These are phyloP conservation scores for Tubosaeta sp. DNA, from an alignment of 768 basidiomycete genomes.

Conservation along the genomic window DNA sequence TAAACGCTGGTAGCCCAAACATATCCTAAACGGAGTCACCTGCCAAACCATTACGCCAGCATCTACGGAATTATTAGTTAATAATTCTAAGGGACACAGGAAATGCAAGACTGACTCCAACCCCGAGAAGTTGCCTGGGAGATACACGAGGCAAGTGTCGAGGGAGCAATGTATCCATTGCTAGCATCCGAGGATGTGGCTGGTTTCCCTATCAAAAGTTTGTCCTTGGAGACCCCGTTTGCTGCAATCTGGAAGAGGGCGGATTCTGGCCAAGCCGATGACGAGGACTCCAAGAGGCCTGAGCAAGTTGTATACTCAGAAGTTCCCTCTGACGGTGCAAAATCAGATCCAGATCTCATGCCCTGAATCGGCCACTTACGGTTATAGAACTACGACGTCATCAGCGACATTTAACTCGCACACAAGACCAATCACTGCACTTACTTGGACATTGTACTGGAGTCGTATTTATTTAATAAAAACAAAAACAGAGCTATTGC, in stretches of 20 bases:
- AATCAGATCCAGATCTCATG: not conserved
- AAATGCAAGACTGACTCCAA: constrained; percentile 51
- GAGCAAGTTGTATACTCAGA: constrained; percentile 37
- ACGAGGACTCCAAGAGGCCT: constrained; percentile 37
- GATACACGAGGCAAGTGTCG: constrained; percentile 56
- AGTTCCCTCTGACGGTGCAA: constrained; percentile 28
- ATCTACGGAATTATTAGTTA: constrained; percentile 17
- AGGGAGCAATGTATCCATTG: constrained; percentile 54
- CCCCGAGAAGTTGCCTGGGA: constrained; percentile 54
- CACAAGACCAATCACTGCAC: not conserved
- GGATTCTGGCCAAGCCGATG: constrained; percentile 38
- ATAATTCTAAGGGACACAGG: not conserved
- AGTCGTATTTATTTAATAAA: not conserved
- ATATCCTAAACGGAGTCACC: constrained; percentile 17
- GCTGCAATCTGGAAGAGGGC: constrained; percentile 47
- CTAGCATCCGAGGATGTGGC: constrained; percentile 45
- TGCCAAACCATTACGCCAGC: constrained; percentile 41
- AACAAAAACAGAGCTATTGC: not conserved
- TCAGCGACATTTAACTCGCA: not conserved
- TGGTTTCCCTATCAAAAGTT: constrained; percentile 78
- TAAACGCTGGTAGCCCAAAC: not conserved
- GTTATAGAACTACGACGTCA: constrained; percentile 21
- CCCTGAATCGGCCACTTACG: constrained; percentile 9
- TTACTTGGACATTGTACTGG: constrained; percentile 38
- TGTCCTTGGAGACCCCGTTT: constrained; percentile 53